phyloP scores from a whole-genome alignment of 176 grass and related monocot genomes.

The Triticum aestivum region DNA sequence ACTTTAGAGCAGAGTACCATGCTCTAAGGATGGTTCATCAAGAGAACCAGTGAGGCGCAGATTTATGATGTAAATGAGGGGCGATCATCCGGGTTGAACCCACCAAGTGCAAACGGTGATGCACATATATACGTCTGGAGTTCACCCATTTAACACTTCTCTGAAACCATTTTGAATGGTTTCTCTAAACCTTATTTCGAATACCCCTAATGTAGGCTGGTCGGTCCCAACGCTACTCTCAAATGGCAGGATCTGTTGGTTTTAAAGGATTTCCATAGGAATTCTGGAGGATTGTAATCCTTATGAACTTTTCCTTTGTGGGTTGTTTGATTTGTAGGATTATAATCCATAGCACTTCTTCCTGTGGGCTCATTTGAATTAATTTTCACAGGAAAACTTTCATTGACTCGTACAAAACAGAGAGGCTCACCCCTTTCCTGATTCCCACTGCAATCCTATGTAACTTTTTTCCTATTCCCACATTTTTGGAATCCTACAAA shows the following conservation, averaged over 20 bases:
- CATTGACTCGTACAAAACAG: not conserved
- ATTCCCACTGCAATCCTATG: not conserved
- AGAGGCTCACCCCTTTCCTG: too few relatives aligned
- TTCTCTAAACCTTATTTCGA: not conserved
- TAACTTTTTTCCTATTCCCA: not conserved
- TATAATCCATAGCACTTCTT: not conserved
- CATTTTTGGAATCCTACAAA: conserved; percentile 1
- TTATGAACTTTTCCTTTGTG: too few relatives aligned
- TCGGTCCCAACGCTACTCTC: not conserved
- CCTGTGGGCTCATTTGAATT: not conserved
- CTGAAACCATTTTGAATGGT: not conserved
- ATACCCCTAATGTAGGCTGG: not conserved
- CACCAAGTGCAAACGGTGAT: not conserved
- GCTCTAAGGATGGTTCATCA: not conserved
- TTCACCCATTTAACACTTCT: not conserved
- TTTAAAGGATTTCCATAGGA: not conserved
- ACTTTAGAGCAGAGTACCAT: not conserved
- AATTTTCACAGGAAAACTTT: conserved; percentile 9
- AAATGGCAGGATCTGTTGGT: not conserved
- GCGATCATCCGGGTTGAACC: not conserved
- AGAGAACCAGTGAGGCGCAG: not conserved
- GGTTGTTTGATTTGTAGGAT: too few relatives aligned
- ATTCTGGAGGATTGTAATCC: not conserved
- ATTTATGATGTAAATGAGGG: conserved; percentile 19
- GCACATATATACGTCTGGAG: not conserved